A percentile compares a stretch with the other conserved stretches of the same genome.
These are phyloP conservation scores for Wickerhamiella hasegawae DNA, from an alignment of 805 yeast genomes.

Conservation along the genomic window DNA sequence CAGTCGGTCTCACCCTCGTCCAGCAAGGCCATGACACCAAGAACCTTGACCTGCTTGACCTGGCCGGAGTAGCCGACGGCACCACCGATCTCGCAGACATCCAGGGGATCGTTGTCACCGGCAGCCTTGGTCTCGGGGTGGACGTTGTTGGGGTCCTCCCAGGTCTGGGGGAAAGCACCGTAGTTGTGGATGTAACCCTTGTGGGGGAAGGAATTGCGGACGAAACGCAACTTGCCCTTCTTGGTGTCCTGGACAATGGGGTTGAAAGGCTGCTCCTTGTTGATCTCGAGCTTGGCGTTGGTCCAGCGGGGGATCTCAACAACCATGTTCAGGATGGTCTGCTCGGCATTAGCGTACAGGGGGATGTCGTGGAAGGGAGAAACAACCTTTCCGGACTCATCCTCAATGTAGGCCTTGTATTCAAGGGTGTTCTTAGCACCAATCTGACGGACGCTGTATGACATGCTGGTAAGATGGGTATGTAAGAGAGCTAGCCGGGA, in stretches of 20 bases:
- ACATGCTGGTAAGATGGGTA: conserved; percentile 11
- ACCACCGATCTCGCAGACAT: conserved; percentile 79
- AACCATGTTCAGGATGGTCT: conserved; percentile 74
- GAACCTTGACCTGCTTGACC: conserved; percentile 74
- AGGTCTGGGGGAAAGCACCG: conserved; percentile 97
- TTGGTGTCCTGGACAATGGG: conserved; percentile 96
- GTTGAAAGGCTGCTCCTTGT: conserved; percentile 68
- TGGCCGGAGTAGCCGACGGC: conserved; percentile 43
- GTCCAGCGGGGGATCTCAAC: conserved; percentile 99
- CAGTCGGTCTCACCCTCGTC: conserved; percentile 98
- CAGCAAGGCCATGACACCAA: conserved; percentile 87
- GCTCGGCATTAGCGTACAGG: conserved; percentile 83
- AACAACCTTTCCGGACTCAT: conserved; percentile 61
- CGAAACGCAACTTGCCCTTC: conserved; percentile 91
- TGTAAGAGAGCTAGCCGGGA: conserved; percentile 8
- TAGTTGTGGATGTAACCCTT: conserved; percentile 97
- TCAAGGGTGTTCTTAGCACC: conserved; percentile 95
- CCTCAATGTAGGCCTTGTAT: conserved; percentile 77
- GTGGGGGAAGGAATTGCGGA: conserved; percentile 95
- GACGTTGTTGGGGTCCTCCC: conserved; percentile 79
- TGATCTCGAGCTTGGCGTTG: conserved; percentile 90
- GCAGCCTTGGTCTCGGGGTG: conserved; percentile 31
- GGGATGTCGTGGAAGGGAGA: conserved; percentile 94
- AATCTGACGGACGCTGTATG: conserved; percentile 77
- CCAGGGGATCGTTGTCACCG: conserved; percentile 94